These are phyloP conservation scores for Lasiodiplodia theobromae DNA, from an alignment of 2,329 filamentous ascomycete species.

Conservation along the genomic window DNA sequence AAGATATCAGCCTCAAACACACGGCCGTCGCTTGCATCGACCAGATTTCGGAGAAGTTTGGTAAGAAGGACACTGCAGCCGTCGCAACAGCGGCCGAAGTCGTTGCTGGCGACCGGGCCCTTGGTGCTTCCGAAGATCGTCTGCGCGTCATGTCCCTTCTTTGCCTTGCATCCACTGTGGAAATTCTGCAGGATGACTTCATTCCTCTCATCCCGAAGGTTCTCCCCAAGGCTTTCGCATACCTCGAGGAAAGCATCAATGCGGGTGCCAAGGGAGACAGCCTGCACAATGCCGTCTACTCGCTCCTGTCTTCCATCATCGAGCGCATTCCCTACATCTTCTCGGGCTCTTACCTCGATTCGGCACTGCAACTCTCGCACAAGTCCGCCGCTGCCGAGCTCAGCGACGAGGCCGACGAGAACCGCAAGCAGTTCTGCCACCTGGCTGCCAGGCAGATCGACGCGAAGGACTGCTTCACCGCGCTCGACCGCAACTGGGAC, in stretches of 20 bases:
- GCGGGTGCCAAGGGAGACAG: conserved; percentile 63
- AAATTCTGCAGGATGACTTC: conserved; percentile 85
- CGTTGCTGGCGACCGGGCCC: conserved; percentile 77
- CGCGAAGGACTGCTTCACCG: conserved; percentile 75
- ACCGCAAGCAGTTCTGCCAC: conserved; percentile 72
- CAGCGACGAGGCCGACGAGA: conserved; percentile 68
- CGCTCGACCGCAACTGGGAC: conserved; percentile 75
- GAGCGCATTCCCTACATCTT: conserved; percentile 91
- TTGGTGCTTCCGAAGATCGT: conserved; percentile 75
- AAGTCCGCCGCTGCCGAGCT: conserved; percentile 70
- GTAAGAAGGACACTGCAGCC: conserved; percentile 83
- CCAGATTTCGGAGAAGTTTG: conserved; percentile 92
- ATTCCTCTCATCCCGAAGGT: conserved; percentile 82
- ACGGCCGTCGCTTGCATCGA: conserved; percentile 90
- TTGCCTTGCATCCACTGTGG: conserved; percentile 86
- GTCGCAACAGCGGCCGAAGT: conserved; percentile 78
- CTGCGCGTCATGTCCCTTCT: conserved; percentile 85
- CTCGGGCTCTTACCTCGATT: conserved; percentile 75
- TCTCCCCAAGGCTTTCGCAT: conserved; percentile 73
- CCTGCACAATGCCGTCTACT: conserved; percentile 82
- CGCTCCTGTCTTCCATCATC: conserved; percentile 79
- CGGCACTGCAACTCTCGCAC: conserved; percentile 75
- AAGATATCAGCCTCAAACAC: conserved; percentile 78
- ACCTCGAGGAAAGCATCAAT: conserved; percentile 71
- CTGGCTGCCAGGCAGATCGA: conserved; percentile 80